These are phyloP conservation scores for Apiotrichum siamense DNA, from an alignment of 1,284 basidiomycete species.

Conservation along the genomic window DNA sequence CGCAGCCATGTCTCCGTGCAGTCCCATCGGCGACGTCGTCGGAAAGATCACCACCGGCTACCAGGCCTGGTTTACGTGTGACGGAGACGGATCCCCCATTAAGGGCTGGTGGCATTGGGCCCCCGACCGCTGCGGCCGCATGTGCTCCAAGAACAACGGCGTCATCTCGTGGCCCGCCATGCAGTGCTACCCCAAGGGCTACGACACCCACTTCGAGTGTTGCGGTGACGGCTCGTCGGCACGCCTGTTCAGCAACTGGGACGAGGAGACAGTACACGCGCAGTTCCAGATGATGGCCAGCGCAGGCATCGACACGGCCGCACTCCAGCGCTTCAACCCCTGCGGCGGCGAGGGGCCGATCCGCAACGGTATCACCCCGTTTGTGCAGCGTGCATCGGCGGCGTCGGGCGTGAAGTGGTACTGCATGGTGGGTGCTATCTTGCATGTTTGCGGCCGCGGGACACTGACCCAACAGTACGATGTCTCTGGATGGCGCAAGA, in stretches of 20 bases:
- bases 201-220: slow-evolving; percentile 3
- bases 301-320: slow-evolving; percentile 16
- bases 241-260: slow-evolving; percentile 11
- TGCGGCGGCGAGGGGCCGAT: slow-evolving; percentile 14
- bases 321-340: slow-evolving; percentile 21
- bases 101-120: slow-evolving; percentile 19
- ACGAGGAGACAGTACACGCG: slow-evolving; percentile 9
- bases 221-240: slow-evolving; percentile 4
- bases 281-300: slow-evolving; percentile 16
- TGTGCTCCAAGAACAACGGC: slow-evolving; percentile 6
- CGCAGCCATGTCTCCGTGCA: background rate
- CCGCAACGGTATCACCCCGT: slow-evolving; percentile 10
- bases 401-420: slow-evolving; percentile 16
- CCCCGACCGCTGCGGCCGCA: slow-evolving; percentile 4
- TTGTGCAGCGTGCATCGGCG: slow-evolving; percentile 7
- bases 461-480: no score
- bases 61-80: slow-evolving; percentile 19
- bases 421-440: slow-evolving; percentile 9
- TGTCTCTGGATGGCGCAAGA: slow-evolving; percentile 11
- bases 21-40: slow-evolving; percentile 11
- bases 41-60: slow-evolving; percentile 15
- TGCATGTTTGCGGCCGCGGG: no score
- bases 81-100: slow-evolving; percentile 14
- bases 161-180: slow-evolving; percentile 18
- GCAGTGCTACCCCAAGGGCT: slow-evolving; percentile 9